phyloP scores from a whole-genome alignment of 1,284 basidiomycete genomes.

The Boletus semigastroideus region DNA sequence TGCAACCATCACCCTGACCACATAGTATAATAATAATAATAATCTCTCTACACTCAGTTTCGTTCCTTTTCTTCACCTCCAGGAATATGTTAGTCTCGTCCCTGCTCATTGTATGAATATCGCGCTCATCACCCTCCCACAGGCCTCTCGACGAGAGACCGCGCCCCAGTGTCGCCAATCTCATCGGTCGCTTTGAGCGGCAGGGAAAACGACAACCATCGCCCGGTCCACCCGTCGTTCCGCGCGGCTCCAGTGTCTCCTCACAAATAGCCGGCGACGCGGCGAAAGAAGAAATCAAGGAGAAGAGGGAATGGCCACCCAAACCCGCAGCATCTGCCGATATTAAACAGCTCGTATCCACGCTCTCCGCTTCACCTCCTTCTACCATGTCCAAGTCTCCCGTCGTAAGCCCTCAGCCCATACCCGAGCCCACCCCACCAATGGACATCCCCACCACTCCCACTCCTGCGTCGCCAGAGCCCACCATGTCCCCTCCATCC shows the following conservation, averaged over 20 bases:
- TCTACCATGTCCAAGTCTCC: slow-evolving; percentile 31
- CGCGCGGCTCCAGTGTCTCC: slow-evolving; percentile 59
- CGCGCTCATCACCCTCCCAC: slow-evolving; percentile 16
- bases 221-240: slow-evolving; percentile 37
- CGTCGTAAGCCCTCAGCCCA: slow-evolving; percentile 25
- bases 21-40: too few species aligned
- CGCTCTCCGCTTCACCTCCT: slow-evolving; percentile 28
- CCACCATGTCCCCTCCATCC: slow-evolving; percentile 18
- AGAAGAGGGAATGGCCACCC: slow-evolving; percentile 78
- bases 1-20: slow-evolving; percentile 27
- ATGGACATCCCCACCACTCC: slow-evolving; percentile 15
- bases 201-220: slow-evolving; percentile 62
- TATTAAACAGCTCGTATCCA: slow-evolving; percentile 30
- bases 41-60: slow-evolving; percentile 12
- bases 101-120: slow-evolving; percentile 2
- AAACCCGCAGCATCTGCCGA: slow-evolving; percentile 36
- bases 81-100: slow-evolving; percentile 30
- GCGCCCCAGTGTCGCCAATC: slow-evolving; percentile 76
- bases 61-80: slow-evolving; percentile 17
- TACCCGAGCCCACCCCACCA: slow-evolving; percentile 10
- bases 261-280: slow-evolving; percentile 65
- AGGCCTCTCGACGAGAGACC: slow-evolving; percentile 84
- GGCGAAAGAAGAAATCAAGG: slow-evolving; percentile 60
- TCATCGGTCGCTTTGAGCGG: slow-evolving; percentile 80
- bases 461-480: slow-evolving; percentile 21